Base-by-base conservation (phyloP, 805 yeast species). In the Metschnikowia vanudenii region DNA sequence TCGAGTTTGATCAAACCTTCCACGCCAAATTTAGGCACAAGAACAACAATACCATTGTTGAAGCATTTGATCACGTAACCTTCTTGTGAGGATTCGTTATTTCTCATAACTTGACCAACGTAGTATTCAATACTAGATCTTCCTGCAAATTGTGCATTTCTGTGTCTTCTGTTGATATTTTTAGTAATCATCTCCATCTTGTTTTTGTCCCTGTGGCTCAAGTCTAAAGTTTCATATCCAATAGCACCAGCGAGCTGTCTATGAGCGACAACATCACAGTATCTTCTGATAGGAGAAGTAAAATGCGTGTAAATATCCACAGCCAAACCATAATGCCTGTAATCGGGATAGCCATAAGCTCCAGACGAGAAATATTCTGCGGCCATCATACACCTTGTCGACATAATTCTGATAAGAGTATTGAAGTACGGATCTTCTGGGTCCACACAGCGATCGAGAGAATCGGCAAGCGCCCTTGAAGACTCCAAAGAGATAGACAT, bases 121-220 rank as follows among this genome's bases (percentile, higher is more conserved):
- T 88, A 94, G 69, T 94, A 94, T 65, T 94, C 99, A 51, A 94
- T 88, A 63, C 96, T 87, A 17, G 99, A 97, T 63, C 99, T 80
- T 32, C 99, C 99, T 1, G 99, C 99, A 74, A 92, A 88, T 69
- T 94, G 99, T 0, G 99, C 99, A 63, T 94, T 94, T 68, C 99
- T 82, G 65, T 94, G 99, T 56, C 97, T 84, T 57, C 78, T 83
- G 72, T 94, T 94, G 62, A 94, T 91, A 62, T 94, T 94, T 56
- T 82, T 81, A 58, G 91, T 90, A 49, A 94, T 82, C 53, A 81
- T 64, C 54, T 92, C 97, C 91, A 94, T 88, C 71, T 88, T 89
- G 59, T 73, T 74, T 67, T 90, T 94, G 62, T 91, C 96, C 59
- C 96, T 79, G 60, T 92, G 97, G 39, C 81, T 76, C 49, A 84